These are phyloP conservation scores for Cordyceps cicadae DNA, from an alignment of 2,329 filamentous ascomycete genomes.

Conservation along the genomic window DNA sequence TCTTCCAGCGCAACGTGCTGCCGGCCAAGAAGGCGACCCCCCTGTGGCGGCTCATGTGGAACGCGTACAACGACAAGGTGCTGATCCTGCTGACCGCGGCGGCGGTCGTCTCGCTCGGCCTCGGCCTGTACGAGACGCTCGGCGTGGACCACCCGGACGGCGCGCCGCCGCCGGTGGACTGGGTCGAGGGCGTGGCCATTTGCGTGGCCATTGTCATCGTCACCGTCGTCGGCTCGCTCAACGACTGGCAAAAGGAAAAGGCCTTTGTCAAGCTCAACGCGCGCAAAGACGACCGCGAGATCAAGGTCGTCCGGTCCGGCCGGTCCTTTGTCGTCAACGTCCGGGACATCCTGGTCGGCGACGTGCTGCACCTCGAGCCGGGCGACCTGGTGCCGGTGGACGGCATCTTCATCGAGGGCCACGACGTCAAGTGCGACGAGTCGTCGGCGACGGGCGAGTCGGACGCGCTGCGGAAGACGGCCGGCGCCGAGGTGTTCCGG, in stretches of 20 bases:
- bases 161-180: slow-evolving; percentile 43
- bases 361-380: slow-evolving; percentile 60
- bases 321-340: slow-evolving; percentile 56
- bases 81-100: slow-evolving; percentile 62
- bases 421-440: slow-evolving; percentile 55
- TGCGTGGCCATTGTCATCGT: slow-evolving; percentile 58
- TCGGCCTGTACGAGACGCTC: slow-evolving; percentile 62
- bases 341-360: slow-evolving; percentile 60
- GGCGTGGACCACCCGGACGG: slow-evolving; percentile 23
- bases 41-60: slow-evolving; percentile 56
- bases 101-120: slow-evolving; percentile 57
- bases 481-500: slow-evolving; percentile 49
- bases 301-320: slow-evolving; percentile 60
- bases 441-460: slow-evolving; percentile 68
- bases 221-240: slow-evolving; percentile 52
- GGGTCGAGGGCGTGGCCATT: slow-evolving; percentile 61
- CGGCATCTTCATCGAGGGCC: slow-evolving; percentile 55
- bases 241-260: slow-evolving; percentile 61
- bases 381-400: slow-evolving; percentile 65
- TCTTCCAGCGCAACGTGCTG: slow-evolving; percentile 44
- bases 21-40: slow-evolving; percentile 56
- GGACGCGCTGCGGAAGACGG: slow-evolving; percentile 60
- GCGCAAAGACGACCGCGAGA: slow-evolving; percentile 55
- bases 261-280: slow-evolving; percentile 56
- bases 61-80: slow-evolving; percentile 66